A percentile compares a stretch with the other conserved stretches of the same genome.
Conservation (phyloP, 2,329 filamentous ascomycete genomes). For the Dactylellina drechsleri region DNA sequence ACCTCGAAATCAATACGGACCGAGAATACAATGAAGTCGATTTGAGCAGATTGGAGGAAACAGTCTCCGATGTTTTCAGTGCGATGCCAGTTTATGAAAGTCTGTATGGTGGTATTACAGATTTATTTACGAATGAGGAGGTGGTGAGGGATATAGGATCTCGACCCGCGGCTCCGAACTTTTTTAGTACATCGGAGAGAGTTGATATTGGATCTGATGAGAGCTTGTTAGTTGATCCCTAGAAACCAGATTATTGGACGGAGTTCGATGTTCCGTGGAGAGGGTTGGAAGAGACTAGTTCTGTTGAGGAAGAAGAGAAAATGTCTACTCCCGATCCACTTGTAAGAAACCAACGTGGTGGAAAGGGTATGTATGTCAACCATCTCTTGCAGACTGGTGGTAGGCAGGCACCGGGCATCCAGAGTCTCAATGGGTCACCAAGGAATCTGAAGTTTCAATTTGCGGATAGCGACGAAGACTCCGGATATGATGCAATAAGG, state of each 20-base stretch:
- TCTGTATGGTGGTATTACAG: constrained; percentile 4
- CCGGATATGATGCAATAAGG: neutral
- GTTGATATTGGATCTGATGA: constrained; percentile 8
- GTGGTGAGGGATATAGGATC: constrained; percentile 11
- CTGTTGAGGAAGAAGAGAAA: neutral
- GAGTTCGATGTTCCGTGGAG: constrained; percentile 26
- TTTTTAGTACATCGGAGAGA: neutral
- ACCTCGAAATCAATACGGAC: constrained; percentile 1
- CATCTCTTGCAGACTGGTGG: too few relatives aligned
- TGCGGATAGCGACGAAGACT: constrained; percentile 25
- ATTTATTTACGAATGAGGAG: constrained; percentile 12
- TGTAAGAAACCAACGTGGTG: too few relatives aligned
- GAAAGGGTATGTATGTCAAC: too few relatives aligned
- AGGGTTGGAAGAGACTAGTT: neutral
- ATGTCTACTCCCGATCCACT: neutral
- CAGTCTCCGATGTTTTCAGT: constrained; percentile 16
- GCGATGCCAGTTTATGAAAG: constrained; percentile 18
- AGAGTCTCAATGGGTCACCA: neutral
- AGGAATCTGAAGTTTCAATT: neutral
- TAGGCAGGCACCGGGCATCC: too few relatives aligned
- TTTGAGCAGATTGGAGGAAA: constrained; percentile 1
- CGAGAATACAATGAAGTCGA: constrained; percentile 6
- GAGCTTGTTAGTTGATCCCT: neutral
- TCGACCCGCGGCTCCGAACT: constrained; percentile 16
- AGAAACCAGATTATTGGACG: neutral